These are phyloP conservation scores for Hypoxylon sp. DNA, from an alignment of 2,329 filamentous ascomycete species.

Conservation along the genomic window DNA sequence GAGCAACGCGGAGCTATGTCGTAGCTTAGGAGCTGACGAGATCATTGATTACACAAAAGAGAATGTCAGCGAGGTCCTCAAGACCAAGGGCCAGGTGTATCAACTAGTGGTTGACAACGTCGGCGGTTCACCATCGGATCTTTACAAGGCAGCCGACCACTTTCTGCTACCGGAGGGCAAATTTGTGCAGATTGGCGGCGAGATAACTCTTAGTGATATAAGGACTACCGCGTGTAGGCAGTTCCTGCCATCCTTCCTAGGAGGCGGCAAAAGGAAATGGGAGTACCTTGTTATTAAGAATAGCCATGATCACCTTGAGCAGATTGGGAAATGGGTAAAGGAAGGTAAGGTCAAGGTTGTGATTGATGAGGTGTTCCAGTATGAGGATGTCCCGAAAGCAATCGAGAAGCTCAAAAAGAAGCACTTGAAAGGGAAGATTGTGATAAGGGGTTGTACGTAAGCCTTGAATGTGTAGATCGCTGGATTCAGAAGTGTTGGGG, in stretches of 20 bases:
- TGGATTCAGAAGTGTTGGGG: not conserved
- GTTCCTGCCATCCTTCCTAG: conserved; percentile 55
- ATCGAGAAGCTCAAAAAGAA: conserved; percentile 71
- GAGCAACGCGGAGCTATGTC: conserved; percentile 70
- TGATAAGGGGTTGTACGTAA: conserved; percentile 54
- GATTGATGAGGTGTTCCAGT: conserved; percentile 69
- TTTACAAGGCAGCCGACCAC: conserved; percentile 68
- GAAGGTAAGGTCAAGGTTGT: conserved; percentile 71
- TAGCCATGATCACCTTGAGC: conserved; percentile 61
- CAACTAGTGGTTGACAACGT: conserved; percentile 72
- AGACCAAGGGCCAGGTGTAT: conserved; percentile 64
- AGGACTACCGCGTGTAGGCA: conserved; percentile 45
- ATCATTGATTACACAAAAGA: conserved; percentile 72
- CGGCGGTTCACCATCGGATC: conserved; percentile 60
- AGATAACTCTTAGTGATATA: conserved; percentile 44
- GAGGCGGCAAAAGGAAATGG: conserved; percentile 61
- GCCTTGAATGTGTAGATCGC: not conserved
- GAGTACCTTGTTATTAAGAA: conserved; percentile 57
- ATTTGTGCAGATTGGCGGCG: conserved; percentile 68
- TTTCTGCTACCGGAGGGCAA: conserved; percentile 65
- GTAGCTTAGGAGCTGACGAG: conserved; percentile 73
- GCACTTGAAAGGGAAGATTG: conserved; percentile 71
- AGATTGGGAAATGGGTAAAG: conserved; percentile 69
- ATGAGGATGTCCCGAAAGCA: conserved; percentile 70
- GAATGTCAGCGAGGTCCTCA: conserved; percentile 64